A percentile compares a stretch with the other conserved stretches of the same genome.
These are phyloP conservation scores for Polyporus tsugae DNA, from an alignment of 1,284 basidiomycete genomes.

Conservation along the genomic window DNA sequence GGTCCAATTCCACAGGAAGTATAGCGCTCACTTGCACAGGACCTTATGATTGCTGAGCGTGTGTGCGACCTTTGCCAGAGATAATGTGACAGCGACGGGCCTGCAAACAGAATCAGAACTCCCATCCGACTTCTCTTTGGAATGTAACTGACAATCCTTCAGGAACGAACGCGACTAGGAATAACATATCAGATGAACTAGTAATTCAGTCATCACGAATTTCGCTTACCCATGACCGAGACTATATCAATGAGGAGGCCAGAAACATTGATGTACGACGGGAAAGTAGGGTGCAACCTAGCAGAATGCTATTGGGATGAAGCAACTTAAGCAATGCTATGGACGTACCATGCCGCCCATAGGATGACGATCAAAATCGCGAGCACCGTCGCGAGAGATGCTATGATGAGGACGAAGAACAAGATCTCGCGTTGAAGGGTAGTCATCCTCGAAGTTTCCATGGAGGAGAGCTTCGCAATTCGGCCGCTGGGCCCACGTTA, in stretches of 20 bases:
- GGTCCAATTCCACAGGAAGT: neutral
- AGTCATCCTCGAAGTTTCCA: conserved; percentile 50
- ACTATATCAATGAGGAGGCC: conserved; percentile 66
- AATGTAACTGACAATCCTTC: conserved; percentile 48
- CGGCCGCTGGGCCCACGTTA: conserved; percentile 50
- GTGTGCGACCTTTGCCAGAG: conserved; percentile 56
- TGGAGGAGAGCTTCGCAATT: conserved; percentile 61
- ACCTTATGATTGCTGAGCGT: conserved; percentile 64
- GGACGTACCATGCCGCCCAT: conserved; percentile 59
- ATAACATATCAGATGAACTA: neutral
- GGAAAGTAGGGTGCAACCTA: conserved; percentile 50
- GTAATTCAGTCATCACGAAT: neutral
- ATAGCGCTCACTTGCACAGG: conserved; percentile 56
- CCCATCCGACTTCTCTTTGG: neutral
- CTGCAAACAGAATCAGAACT: conserved; percentile 33
- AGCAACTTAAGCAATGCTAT: neutral
- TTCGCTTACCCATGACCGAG: conserved; percentile 51
- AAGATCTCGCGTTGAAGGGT: conserved; percentile 54
- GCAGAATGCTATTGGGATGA: neutral
- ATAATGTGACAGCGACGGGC: conserved; percentile 54
- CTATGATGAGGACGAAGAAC: conserved; percentile 53
- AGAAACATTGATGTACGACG: conserved; percentile 63
- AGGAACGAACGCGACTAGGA: conserved; percentile 62
- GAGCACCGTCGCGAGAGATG: conserved; percentile 48
- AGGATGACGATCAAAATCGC: conserved; percentile 63